phyloP scores from a whole-genome alignment of 352 stramenopile genomes.

The Phytopythium boreale region DNA sequence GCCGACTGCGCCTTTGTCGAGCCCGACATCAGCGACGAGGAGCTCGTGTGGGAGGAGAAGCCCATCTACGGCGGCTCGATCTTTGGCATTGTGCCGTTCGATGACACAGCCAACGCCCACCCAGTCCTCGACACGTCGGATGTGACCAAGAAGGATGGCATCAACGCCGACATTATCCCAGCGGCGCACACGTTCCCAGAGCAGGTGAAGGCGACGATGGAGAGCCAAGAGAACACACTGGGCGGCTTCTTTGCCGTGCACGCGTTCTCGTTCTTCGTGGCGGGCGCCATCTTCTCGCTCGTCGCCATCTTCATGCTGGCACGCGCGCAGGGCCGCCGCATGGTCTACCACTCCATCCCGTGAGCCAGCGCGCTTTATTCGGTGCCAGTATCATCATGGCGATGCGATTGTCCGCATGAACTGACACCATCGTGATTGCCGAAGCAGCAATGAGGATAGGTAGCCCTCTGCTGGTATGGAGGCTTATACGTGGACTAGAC shows the following conservation, averaged over 20 bases:
- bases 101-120: conserved; percentile 67
- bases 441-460: neutral
- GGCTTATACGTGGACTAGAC: neutral
- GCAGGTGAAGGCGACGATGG: conserved; percentile 9
- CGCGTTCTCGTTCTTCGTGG: conserved; percentile 54
- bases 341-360: conserved; percentile 59
- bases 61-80: conserved; percentile 70
- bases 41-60: conserved; percentile 81
- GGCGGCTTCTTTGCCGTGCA: conserved; percentile 25
- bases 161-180: conserved; percentile 5
- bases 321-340: conserved; percentile 40
- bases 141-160: conserved; percentile 51
- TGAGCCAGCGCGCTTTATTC: conserved; percentile 10
- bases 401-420: neutral
- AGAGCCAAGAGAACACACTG: conserved; percentile 3
- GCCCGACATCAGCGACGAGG: conserved; percentile 77
- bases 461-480: neutral
- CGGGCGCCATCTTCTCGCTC: conserved; percentile 51
- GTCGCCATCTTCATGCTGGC: conserved; percentile 39
- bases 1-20: conserved; percentile 87
- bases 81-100: conserved; percentile 76
- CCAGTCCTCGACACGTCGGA: conserved; percentile 90
- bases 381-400: too few relatives aligned
- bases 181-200: conserved; percentile 12
- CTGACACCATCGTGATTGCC: too few relatives aligned